Base-by-base conservation (phyloP, 768 basidiomycete genomes). In the Russula emetica region DNA sequence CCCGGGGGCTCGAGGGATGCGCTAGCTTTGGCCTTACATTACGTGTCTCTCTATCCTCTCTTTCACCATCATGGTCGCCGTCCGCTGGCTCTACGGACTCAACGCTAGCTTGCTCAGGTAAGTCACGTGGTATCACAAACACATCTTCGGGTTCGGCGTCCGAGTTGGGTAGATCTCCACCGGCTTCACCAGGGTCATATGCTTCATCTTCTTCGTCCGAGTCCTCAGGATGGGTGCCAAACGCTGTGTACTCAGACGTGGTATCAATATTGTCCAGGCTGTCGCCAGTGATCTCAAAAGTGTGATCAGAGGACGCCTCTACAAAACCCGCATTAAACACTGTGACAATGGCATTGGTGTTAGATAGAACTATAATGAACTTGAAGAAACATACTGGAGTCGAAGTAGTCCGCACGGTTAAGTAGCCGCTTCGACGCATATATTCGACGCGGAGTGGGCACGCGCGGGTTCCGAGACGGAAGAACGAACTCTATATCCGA, bases 401-500 rank as follows among this genome's bases (percentile, higher is more conserved):
- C 77, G 69, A 94, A 94, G 72, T 94, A 93, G 36, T 90, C 88
- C 5, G 86, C 83, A 62, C 92, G 76, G 67, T 79, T 77, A 8
- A 94, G 78, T 49, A 94, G 70, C 69, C 80, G 83, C 67, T 81
- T 83, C 50, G 84, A 83, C 1, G 91, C 92, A 71, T 83, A 88
- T 66, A 94, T 88, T 18, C 71, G 70, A 18, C 78, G 73, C 30
- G 70, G 67, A 47, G 75, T 78, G 26, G 74, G 73, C 18, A 75
- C 75, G 30, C 77, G 72, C 26, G 73, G 72, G 38, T 78, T 71
- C 36, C 75, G 75, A 49, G 77, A 75, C 0, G 88, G 88, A 34
- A 94, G 76, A 22, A 92, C 76, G 67, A 94, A 94, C 71, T 88
- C 85, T 20, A 94, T 83, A 69, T 94, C 92, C 7, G 92, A 92